These are phyloP conservation scores for Macrophomina phaseolina DNA, from an alignment of 2,329 filamentous ascomycete genomes.

Conservation along the genomic window DNA sequence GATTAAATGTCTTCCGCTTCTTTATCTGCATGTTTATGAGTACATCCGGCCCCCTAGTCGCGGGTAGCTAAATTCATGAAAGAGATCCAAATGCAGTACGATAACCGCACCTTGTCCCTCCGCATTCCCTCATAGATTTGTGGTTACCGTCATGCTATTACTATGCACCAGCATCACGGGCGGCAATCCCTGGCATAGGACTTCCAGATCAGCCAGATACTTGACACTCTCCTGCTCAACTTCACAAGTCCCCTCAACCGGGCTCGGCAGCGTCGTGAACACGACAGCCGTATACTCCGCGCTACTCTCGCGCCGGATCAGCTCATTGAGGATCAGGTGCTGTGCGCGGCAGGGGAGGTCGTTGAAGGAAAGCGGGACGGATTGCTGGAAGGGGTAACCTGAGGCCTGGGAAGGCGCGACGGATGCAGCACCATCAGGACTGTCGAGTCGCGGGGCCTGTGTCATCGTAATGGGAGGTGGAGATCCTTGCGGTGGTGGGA, in stretches of 20 bases:
- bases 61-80: no score
- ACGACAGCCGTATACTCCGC: slow-evolving; percentile 69
- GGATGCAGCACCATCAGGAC: neutral
- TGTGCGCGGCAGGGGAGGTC: slow-evolving; percentile 84
- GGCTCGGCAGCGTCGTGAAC: slow-evolving; percentile 83
- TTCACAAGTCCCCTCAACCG: slow-evolving; percentile 74
- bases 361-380: slow-evolving; percentile 79
- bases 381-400: slow-evolving; percentile 63
- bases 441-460: neutral
- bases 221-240: slow-evolving; percentile 73
- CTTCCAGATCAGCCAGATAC: slow-evolving; percentile 79
- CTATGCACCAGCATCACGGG: slow-evolving; percentile 81
- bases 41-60: no score
- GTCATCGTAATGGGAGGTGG: neutral
- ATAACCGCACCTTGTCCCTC: neutral
- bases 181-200: slow-evolving; percentile 76
- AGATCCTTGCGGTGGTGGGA: no score
- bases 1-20: no score
- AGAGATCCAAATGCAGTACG: no score
- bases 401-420: slow-evolving; percentile 33
- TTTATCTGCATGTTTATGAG: no score
- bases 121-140: slow-evolving; percentile 61
- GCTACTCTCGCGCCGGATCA: slow-evolving; percentile 61
- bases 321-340: slow-evolving; percentile 84
- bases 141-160: slow-evolving; percentile 89